phyloP scores from a whole-genome alignment of 2,329 filamentous ascomycete species.

The Bipolaris gigantea region DNA sequence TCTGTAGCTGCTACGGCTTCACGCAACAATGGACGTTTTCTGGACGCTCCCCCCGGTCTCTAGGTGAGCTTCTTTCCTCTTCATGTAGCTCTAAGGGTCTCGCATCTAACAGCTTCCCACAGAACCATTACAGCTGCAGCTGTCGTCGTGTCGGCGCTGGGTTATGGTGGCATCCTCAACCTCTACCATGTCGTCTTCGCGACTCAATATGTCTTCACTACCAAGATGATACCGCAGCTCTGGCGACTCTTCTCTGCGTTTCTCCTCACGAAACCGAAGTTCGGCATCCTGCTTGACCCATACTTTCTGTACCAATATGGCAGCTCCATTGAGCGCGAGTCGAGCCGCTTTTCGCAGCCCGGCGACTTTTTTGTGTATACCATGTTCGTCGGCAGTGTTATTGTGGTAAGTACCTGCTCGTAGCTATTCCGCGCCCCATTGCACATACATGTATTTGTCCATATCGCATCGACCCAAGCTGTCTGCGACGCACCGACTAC shows the following conservation, averaged over 20 bases:
- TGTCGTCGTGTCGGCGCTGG: slow-evolving; percentile 63
- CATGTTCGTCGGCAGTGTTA: slow-evolving; percentile 69
- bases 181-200: slow-evolving; percentile 59
- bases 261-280: slow-evolving; percentile 58
- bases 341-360: slow-evolving; percentile 70
- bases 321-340: slow-evolving; percentile 71
- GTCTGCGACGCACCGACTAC: slow-evolving; percentile 19
- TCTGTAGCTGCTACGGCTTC: slow-evolving; percentile 24
- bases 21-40: slow-evolving; percentile 59
- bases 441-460: slow-evolving; percentile 8
- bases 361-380: slow-evolving; percentile 83
- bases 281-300: slow-evolving; percentile 69
- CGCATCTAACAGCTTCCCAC: slow-evolving; percentile 49
- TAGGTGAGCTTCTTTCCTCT: slow-evolving; percentile 55
- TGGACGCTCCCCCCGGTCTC: slow-evolving; percentile 68
- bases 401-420: slow-evolving; percentile 68
- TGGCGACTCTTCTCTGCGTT: slow-evolving; percentile 64
- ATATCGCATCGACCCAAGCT: slow-evolving; percentile 23
- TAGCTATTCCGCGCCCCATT: slow-evolving; percentile 32
- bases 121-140: slow-evolving; percentile 70
- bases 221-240: slow-evolving; percentile 57
- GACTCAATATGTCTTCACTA: slow-evolving; percentile 56
- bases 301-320: slow-evolving; percentile 80
- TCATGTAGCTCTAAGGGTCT: neutral
- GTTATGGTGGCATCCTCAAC: slow-evolving; percentile 61